Percentiles rank a stretch among this genome's conserved stretches.
phyloP scores from a whole-genome alignment of 2,329 filamentous ascomycete species.

The Xylaria sp. region DNA sequence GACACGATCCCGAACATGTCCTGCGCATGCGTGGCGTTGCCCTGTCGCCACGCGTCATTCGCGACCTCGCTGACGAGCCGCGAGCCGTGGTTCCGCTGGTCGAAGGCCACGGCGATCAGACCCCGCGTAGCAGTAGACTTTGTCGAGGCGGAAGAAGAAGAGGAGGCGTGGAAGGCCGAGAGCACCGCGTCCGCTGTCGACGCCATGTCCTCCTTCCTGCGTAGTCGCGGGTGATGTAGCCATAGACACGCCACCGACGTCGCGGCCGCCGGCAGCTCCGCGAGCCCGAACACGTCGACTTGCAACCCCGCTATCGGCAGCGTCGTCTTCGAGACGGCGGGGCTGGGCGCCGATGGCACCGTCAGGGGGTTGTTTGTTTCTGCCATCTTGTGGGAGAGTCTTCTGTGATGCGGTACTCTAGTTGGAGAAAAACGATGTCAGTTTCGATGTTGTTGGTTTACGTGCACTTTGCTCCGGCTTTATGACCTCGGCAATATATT shows the following conservation, averaged over 20 bases:
- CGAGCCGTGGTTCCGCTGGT: constrained; percentile 91
- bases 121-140: constrained; percentile 56
- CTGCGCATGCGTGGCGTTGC: constrained; percentile 83
- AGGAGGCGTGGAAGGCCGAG: constrained; percentile 75
- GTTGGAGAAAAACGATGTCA: background rate
- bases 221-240: constrained; percentile 85
- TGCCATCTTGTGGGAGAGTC: too few relatives aligned
- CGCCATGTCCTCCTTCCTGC: constrained; percentile 77
- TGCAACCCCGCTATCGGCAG: constrained; percentile 81
- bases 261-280: constrained; percentile 69
- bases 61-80: constrained; percentile 72
- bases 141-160: constrained; percentile 42
- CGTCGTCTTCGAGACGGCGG: constrained; percentile 68
- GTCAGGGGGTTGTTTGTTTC: constrained; percentile 33
- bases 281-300: constrained; percentile 82
- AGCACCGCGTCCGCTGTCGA: constrained; percentile 76
- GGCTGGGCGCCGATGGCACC: background rate
- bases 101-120: constrained; percentile 84
- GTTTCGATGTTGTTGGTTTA: background rate
- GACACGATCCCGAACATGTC: constrained; percentile 89
- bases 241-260: constrained; percentile 81
- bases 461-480: background rate
- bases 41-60: constrained; percentile 82
- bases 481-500: background rate
- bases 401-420: background rate